Base-by-base conservation (phyloP, 176 grass and related monocot species). In the Rhynchospora tenuis region DNA sequence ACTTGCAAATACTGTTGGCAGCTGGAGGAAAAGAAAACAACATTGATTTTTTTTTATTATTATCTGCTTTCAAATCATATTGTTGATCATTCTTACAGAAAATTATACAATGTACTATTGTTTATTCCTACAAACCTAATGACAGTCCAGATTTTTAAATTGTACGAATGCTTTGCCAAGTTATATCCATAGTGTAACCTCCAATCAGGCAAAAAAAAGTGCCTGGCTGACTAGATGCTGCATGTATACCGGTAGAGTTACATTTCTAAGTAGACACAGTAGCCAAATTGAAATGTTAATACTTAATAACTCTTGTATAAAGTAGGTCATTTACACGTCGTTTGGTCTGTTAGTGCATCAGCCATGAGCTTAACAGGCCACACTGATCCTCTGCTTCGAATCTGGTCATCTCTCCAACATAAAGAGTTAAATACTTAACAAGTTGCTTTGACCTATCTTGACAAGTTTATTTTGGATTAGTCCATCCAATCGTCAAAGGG, bases 1-100 rank as follows among this genome's bases (percentile, higher is more conserved):
- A 90, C 23, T 27, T 29, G 6, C 42, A 46, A 10, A 3, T 54
- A 60, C 89, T 80, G 89, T 83, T 69, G 85, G 2, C 60, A 66
- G 29, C 82, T 81, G 22, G 89, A 88, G 81, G 93, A 83, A 80
- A 87, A 97, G 59, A 3, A 0, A 73, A 82, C 82, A 69, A 94
- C 92, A 59, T 94, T 97, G 17, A 90, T 13, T 92, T 88, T 2
- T 89, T 86, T 80, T 92, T 90, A 20, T 89, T 86, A 38, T 38
- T 38, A 38, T 38, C 0, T 38, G 33, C 3, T 38, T 38, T 38
- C 3, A 33, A 33, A 3, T 1, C 31, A 33, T 33, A 33, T 33
- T 33, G 31, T 72, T 46, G 3, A 33, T 11, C 10, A 33, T 50
- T 33, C 47, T 50, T 50, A 6, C 47, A 50, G 47, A 50, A 3